Base-by-base conservation (phyloP, 2,329 filamentous ascomycete species). In the Fusarium sp. region DNA sequence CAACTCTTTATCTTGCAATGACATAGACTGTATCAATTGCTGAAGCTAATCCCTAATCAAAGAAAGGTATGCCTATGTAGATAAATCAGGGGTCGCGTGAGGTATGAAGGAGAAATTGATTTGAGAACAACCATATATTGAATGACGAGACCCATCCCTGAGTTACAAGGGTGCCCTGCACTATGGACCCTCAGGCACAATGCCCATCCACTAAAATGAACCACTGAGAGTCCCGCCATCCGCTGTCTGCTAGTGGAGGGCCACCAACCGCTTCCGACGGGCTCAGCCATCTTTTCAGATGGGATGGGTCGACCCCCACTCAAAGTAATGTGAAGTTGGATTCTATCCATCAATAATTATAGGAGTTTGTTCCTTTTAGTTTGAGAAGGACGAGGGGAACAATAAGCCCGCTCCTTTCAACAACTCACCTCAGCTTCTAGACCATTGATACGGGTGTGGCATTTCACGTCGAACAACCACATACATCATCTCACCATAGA, bases 361-460 rank as follows among this genome's bases (percentile, higher is more conserved):
- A 73, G 71, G 71, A 73, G 71, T 71, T 71, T 60, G 71, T 73
- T 67, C 67, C 56, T 60, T 67, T 60, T 58, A 56, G 44, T 60
- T 50, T 64, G 50, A 56, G 53, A 74, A 43, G 50, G 59, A 73
- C 67, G 67, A 73, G 63, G 58, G 71, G 43, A 57, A 73, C 35
- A 49, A 46, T 43, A 71, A 64, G 43, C 54, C 56, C 47, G 33
- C 59, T 49, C 47, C 37, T 65, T 60, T 60, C 62, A 61, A 44
- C 28, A 60, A 64, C 54, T 53, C 18, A 15, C 25, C 33, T 57
- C 67, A 49, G 47, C 56, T 61, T 40, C 42, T 54, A 43, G 50
- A 38, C 40, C 59, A 56, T 47, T 42, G 46, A 60, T 35, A 53
- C 46, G 32, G 57, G 57, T 53, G 62, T 50, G 59, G 44, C 59